Evolutionary conservation across 2,329 filamentous ascomycete species (phyloP), one percentile per base, ranked within the genome.

Genomic region (Colletotrichum sp.): DNA sequence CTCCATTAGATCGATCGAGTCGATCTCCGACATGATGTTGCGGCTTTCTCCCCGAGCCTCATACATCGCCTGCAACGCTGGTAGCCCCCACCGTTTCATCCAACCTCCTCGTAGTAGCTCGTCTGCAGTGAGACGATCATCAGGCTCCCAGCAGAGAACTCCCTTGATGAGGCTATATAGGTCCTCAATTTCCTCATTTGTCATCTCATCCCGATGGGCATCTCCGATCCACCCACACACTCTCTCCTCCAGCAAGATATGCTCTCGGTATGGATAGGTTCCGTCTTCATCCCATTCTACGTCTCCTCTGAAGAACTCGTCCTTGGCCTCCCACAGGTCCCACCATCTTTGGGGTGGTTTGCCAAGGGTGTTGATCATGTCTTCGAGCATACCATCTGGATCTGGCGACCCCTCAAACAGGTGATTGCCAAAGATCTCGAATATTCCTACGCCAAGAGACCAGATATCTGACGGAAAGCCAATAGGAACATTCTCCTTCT

Each of bases 401-500:
- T 28, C 16, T 59, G 55, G 6, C 0, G 26, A 28, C 2, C 2
- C 22, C 13, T 59, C 55, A 2, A 59, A 52, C 0, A 48, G n/a
- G 1, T 2, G 1, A 7, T 1, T 2, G 24, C 18, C 55, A 1
- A 59, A 28, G 0, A 28, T 0, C 24, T 59, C 55, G 9, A 26
- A 59, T 1, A 59, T 59, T 3, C 22, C 26, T 3, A 24, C 22
- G 3, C 55, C 55, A 1, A 59, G 22, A 9, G 55, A 24, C 55
- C 55, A 59, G n/a, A 59, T 1, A 5, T 59, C 55, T 0, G 55
- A 24, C 13, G 55, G 55, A 18, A 59, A 59, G 1, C 55, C 24
- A 0, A 59, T 1, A 16, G 55, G 55, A 24, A 26, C 1, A 1
- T 18, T 59, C 6, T 26, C 22, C 3, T 24, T 18, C 26, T 59